Evolutionary conservation across 75 land plant species (phyloP).

Genomic region (Azolla pinnata): DNA sequence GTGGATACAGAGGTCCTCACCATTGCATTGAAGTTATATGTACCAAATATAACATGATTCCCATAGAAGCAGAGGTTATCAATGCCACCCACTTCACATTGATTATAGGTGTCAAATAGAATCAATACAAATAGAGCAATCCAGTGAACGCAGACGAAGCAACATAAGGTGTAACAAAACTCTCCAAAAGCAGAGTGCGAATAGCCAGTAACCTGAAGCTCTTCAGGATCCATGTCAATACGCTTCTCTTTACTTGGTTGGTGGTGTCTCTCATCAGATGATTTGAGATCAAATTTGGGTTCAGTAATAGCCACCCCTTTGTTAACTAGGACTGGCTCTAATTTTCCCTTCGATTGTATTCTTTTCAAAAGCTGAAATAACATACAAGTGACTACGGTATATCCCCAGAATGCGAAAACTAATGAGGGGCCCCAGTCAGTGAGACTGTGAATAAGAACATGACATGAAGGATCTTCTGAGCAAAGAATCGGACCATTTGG

Average conservation of each 20-base stretch:
- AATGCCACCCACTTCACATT: constrained; percentile 34
- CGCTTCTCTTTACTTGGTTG: neutral
- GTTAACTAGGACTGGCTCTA: constrained; percentile 6
- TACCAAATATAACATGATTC: constrained; percentile 32
- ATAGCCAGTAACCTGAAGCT: constrained; percentile 22
- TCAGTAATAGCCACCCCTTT: neutral
- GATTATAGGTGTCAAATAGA: constrained; percentile 35
- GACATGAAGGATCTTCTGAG: constrained; percentile 22
- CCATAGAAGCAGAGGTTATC: constrained; percentile 40
- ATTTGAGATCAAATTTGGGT: neutral
- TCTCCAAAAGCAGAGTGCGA: constrained; percentile 24
- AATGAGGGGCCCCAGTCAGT: constrained; percentile 15
- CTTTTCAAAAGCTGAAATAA: constrained; percentile 16
- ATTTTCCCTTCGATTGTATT: neutral
- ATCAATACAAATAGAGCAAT: constrained; percentile 27
- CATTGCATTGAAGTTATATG: constrained; percentile 32
- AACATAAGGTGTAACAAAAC: constrained; percentile 27
- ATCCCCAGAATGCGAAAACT: constrained; percentile 25
- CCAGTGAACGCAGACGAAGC: constrained; percentile 29
- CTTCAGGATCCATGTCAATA: constrained; percentile 15
- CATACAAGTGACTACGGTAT: constrained; percentile 9
- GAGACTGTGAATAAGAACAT: constrained; percentile 24
- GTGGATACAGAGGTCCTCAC: no score
- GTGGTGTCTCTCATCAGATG: neutral
- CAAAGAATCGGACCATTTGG: constrained; percentile 27